Conservation (phyloP, 2,329 filamentous ascomycete genomes). For the Cladosporium colombiae region DNA sequence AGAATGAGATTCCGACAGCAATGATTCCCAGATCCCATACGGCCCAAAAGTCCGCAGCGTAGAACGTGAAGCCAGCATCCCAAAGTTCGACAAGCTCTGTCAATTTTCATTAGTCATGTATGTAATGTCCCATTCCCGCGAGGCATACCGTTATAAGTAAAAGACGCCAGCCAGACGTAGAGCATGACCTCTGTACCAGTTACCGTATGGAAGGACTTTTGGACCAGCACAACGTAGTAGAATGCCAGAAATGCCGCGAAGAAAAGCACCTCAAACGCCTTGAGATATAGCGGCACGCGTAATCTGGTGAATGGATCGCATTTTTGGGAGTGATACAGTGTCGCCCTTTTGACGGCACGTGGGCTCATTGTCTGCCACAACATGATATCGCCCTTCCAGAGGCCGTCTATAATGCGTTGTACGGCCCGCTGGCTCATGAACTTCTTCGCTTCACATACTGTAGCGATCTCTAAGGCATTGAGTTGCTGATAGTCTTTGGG, state of each 20-base stretch:
- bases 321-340: conserved; percentile 67
- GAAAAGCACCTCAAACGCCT: conserved; percentile 80
- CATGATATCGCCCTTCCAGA: conserved; percentile 83
- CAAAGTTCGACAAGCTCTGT: conserved; percentile 69
- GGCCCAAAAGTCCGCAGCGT: conserved; percentile 81
- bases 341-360: conserved; percentile 71
- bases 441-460: conserved; percentile 77
- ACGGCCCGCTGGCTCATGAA: conserved; percentile 79
- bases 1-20: conserved; percentile 56
- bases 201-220: conserved; percentile 66
- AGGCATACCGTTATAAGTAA: conserved; percentile 73
- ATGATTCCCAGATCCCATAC: conserved; percentile 54
- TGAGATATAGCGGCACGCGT: conserved; percentile 80
- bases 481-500: conserved; percentile 64
- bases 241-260: conserved; percentile 74
- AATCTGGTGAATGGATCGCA: conserved; percentile 74
- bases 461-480: conserved; percentile 85
- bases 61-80: conserved; percentile 85
- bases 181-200: conserved; percentile 70
- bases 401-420: conserved; percentile 78
- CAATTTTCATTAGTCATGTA: background rate
- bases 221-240: conserved; percentile 84
- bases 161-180: conserved; percentile 84
- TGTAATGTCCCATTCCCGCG: too few relatives aligned
- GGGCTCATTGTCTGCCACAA: conserved; percentile 82